phyloP scores from a whole-genome alignment of 495 filamentous ascomycete species.

The Arthonia radiata region DNA sequence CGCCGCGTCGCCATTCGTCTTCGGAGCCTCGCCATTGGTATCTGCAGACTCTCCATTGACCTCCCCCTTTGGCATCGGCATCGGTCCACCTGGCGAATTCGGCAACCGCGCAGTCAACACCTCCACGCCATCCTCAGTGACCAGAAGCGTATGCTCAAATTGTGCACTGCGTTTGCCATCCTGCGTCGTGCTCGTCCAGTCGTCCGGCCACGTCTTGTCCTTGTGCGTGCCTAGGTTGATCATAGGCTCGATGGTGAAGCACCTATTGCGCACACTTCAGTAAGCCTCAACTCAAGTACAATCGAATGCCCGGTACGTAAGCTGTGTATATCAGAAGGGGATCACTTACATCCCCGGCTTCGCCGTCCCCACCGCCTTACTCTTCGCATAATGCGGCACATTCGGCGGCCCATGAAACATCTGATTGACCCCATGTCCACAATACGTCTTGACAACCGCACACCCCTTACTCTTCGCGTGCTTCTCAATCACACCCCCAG shows the following conservation, averaged over 20 bases:
- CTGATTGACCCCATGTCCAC: slow-evolving; percentile 67
- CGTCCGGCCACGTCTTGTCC: slow-evolving; percentile 72
- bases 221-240: slow-evolving; percentile 57
- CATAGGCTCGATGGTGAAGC: slow-evolving; percentile 87
- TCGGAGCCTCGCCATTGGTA: not conserved
- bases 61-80: slow-evolving; percentile 54
- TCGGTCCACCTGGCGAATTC: slow-evolving; percentile 63
- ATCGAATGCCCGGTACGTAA: too few relatives aligned
- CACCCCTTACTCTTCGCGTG: slow-evolving; percentile 55
- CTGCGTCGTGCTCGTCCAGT: slow-evolving; percentile 68
- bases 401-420: slow-evolving; percentile 70
- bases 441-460: slow-evolving; percentile 73
- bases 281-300: too few relatives aligned
- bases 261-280: too few relatives aligned
- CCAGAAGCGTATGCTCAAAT: slow-evolving; percentile 82
- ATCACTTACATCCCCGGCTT: slow-evolving; percentile 81
- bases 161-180: slow-evolving; percentile 68
- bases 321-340: too few relatives aligned
- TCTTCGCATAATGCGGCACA: slow-evolving; percentile 71
- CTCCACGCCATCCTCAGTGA: slow-evolving; percentile 85
- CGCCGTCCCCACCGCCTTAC: slow-evolving; percentile 69
- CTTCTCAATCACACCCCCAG: slow-evolving; percentile 65
- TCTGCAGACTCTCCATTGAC: too few relatives aligned
- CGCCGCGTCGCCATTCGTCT: slow-evolving; percentile 5
- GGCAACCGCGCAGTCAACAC: slow-evolving; percentile 62